Base-by-base conservation (phyloP, 1,284 basidiomycete species). In the Boletellus sp. region DNA sequence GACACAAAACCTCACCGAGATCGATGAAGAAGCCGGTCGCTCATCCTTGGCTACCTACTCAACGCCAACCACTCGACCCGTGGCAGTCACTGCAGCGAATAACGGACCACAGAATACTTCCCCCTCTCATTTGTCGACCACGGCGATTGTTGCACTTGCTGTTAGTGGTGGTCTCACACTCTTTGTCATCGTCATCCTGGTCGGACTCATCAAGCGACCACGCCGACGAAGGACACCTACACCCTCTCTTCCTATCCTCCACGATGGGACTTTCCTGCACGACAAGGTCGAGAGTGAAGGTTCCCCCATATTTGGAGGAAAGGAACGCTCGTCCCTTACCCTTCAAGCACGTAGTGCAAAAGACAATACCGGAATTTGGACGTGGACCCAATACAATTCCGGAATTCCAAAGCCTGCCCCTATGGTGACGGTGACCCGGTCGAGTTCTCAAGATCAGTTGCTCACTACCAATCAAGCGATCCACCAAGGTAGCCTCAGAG, bases 231-330 rank as follows among this genome's bases (percentile, higher is more conserved):
- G 69, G 22, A 77, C 74, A 22, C 83, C 81, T 10, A 82, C 74
- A 15, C 86, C 85, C 8, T 89, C 87, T 32, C 71, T 84, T n/a
- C 87, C 86, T 0, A 85, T 87, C 44, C 71, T 85, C 16, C 76
- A 78, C 44, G 79, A 86, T 47, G 76, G 75, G 15, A 69, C 70
- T 40, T 78, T 76, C 52, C 59, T 70, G 6, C 77, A 78, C 28
- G 71, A 77, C 37, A 73, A 76, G 36, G 58, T 51, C 49, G 71
- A 75, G 38, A 54, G 62, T n/a, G 78, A 82, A 44, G 83, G 83
- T 28, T 88, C 87, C 2, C 84, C 84, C 16, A 69, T 89, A 37
- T 89, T 89, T 61, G 87, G 86, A 16, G 86, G 87, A 3, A 81
- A 83, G 59, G 86, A 89, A 62, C 70, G 79, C 24, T 69, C 77